phyloP scores from a whole-genome alignment of 192 early-diverging fungal genomes.

The Umbelopsis sp. region DNA sequence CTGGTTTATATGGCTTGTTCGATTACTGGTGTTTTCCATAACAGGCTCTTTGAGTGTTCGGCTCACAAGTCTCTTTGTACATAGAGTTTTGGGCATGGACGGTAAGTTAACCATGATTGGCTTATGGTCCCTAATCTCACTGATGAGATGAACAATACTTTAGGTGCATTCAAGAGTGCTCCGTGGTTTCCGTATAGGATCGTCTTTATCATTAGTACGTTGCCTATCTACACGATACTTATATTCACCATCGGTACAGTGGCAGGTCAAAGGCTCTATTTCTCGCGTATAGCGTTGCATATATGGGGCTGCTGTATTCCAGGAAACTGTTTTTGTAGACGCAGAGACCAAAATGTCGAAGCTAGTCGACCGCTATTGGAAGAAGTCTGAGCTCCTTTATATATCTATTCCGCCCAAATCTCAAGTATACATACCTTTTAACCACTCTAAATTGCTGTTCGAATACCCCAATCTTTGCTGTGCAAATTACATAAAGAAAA shows the following conservation, averaged over 20 bases:
- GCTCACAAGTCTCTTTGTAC: constrained; percentile 22
- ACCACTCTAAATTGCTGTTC: too few relatives aligned
- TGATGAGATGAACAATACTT: background rate
- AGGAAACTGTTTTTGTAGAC: background rate
- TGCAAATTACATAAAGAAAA: too few relatives aligned
- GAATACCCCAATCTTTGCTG: too few relatives aligned
- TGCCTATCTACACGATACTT: constrained; percentile 17
- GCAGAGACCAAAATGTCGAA: background rate
- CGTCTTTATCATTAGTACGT: constrained; percentile 17
- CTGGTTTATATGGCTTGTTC: constrained; percentile 15
- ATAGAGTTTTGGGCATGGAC: background rate
- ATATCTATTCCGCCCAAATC: too few relatives aligned
- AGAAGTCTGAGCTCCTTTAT: too few relatives aligned
- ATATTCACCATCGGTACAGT: constrained; percentile 17
- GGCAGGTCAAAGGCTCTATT: constrained; percentile 17
- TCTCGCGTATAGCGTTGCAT: background rate
- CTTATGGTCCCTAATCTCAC: background rate
- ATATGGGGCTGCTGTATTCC: constrained; percentile 19
- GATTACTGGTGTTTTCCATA: constrained; percentile 12
- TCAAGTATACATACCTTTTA: too few relatives aligned
- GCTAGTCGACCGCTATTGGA: too few relatives aligned
- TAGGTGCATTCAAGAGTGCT: background rate
- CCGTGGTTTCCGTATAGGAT: constrained; percentile 20
- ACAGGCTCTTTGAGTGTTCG: constrained; percentile 15
- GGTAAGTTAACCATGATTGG: background rate